Base-by-base conservation (phyloP, 441 rosid species). In the Arabidopsis hybrid region DNA sequence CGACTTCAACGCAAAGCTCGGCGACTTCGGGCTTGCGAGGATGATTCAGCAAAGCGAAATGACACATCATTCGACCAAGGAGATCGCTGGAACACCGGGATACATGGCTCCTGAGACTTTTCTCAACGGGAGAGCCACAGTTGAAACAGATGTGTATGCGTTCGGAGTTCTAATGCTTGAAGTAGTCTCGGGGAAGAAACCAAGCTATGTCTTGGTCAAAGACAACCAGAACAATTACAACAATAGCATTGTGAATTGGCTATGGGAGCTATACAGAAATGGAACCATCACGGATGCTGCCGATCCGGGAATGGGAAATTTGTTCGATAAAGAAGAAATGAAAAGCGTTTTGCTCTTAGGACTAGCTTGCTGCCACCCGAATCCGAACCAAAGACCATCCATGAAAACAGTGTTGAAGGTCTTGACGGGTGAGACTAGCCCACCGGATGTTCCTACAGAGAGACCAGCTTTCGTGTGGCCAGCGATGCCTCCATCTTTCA, bases 81-180 rank as follows among this genome's bases (percentile, higher is more conserved):
- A 82, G 79, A 78, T 92, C 0, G 90, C 92, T 10, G 89, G 98
- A 50, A 91, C 97, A 13, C 86, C 82, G 0, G 92, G 92, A 1
- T 92, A 92, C 76, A 91, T 91, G 98, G 91, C 96, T 51, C 97
- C 98, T 0, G 92, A 89, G 85, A 81, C 82, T 55, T 78, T 89
- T 36, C 82, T 87, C 7, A 85, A 80, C 0, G 88, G 92, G 21
- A 78, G 88, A 72, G 91, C 89, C 4, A 91, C 91, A 0, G 69
- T 85, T 0, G 91, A 91, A 62, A 88, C 85, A 0, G 90, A 88
- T n/a, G 79, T 84, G 8, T 88, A 88, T 21, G 81, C 85, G 0
- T 86, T 86, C 0, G 92, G 90, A 6, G 85, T 88, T 35, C 81
- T 88, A 31, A 70, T 86, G 64, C 79, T 88, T 29, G 79, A 79